These are phyloP conservation scores for Bipolaris zeicola DNA, from an alignment of 2,329 filamentous ascomycete species.

Conservation along the genomic window DNA sequence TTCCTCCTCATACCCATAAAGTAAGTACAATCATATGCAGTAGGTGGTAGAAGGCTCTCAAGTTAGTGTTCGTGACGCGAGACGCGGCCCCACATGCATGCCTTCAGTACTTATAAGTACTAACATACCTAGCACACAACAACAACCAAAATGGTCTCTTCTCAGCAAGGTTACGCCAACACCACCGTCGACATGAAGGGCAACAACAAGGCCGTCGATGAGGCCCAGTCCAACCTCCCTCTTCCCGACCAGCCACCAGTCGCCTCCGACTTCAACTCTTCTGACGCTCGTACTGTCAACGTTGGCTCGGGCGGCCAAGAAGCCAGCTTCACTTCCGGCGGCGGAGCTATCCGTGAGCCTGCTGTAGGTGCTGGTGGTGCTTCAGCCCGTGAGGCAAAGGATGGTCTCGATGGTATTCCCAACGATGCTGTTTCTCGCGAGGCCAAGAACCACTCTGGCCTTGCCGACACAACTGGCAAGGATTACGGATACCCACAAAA, in stretches of 20 bases:
- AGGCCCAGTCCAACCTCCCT: constrained; percentile 74
- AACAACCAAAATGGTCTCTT: constrained; percentile 30
- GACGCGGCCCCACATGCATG: background rate
- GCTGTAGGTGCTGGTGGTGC: constrained; percentile 59
- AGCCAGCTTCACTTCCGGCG: constrained; percentile 54
- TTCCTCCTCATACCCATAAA: constrained; percentile 9
- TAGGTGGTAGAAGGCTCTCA: background rate
- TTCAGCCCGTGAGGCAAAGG: constrained; percentile 67
- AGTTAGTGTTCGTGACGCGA: background rate
- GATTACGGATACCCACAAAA: constrained; percentile 52
- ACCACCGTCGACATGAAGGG: constrained; percentile 35
- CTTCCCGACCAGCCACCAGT: constrained; percentile 77
- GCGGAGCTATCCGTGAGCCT: constrained; percentile 51
- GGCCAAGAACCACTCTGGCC: constrained; percentile 49
- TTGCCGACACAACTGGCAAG: constrained; percentile 50
- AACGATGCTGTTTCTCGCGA: constrained; percentile 64
- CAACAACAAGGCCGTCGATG: constrained; percentile 63
- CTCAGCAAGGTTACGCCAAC: constrained; percentile 30
- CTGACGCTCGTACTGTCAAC: constrained; percentile 71
- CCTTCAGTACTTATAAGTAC: background rate
- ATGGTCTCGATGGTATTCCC: constrained; percentile 61
- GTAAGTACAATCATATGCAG: constrained; percentile 10
- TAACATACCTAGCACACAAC: constrained; percentile 7
- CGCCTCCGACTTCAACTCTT: constrained; percentile 79
- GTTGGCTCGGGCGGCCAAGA: constrained; percentile 66